A percentile compares a stretch with the other conserved stretches of the same genome.
These are phyloP conservation scores for Fusarium sp. DNA, from an alignment of 2,329 filamentous ascomycete genomes.

Conservation along the genomic window DNA sequence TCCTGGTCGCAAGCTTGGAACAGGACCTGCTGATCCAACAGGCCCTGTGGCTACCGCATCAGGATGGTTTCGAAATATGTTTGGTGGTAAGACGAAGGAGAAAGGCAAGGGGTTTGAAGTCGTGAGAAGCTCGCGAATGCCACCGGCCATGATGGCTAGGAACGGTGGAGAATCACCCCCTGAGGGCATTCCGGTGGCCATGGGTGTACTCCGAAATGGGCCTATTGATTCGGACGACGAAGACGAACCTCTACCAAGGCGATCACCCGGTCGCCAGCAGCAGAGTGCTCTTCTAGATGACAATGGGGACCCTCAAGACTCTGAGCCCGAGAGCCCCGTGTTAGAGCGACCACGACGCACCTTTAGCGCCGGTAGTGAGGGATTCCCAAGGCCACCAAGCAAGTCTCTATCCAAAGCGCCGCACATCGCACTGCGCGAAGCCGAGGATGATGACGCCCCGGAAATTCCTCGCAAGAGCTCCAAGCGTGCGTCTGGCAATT, in stretches of 20 bases:
- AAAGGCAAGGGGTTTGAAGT: constrained; percentile 98
- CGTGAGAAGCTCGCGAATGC: constrained; percentile 88
- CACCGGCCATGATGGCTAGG: constrained; percentile 75
- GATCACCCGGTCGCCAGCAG: constrained; percentile 47
- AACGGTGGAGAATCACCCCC: constrained; percentile 75
- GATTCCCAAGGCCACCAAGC: constrained; percentile 46
- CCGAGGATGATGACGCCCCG: constrained; percentile 60
- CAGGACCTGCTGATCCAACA: constrained; percentile 93
- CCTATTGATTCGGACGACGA: constrained; percentile 76
- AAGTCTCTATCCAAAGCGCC: constrained; percentile 41
- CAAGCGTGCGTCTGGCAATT: constrained; percentile 66
- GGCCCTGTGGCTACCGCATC: constrained; percentile 90
- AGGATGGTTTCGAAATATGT: constrained; percentile 85
- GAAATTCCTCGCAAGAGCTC: constrained; percentile 81
- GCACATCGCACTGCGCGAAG: constrained; percentile 36
- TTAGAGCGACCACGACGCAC: constrained; percentile 48
- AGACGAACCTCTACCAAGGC: constrained; percentile 52
- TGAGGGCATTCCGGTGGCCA: constrained; percentile 75
- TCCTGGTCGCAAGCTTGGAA: constrained; percentile 87
- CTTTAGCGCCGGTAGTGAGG: constrained; percentile 60
- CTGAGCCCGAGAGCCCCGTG: constrained; percentile 57
- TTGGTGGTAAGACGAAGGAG: constrained; percentile 90
- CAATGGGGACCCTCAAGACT: constrained; percentile 61
- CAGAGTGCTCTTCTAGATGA: constrained; percentile 60
- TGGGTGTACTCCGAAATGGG: constrained; percentile 69